Evolutionary conservation across 2,329 filamentous ascomycete genomes (phyloP), one percentile per base, ranked within the genome.

Genomic region (Fusarium falciforme): DNA sequence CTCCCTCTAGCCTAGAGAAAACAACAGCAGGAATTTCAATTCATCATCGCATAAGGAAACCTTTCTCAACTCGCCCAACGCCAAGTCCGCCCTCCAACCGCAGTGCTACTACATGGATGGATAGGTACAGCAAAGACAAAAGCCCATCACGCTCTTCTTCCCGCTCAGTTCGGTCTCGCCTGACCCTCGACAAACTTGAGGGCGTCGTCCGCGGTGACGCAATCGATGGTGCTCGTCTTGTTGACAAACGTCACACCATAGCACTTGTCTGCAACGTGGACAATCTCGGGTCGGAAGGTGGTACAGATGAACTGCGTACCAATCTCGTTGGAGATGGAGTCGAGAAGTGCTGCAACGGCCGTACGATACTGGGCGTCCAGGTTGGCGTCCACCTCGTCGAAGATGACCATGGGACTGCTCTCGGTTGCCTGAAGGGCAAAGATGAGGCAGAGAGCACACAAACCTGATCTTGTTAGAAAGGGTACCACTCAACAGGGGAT

Each of bases 361-460:
- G 96, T 98, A 70, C 96, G 93, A 86, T 99, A 99, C 84, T 99
- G 96, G 1, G 96, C 95, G 82, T 99, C 96, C 27, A 99, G 89
- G 81, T 99, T 99, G 82, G 96, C 96, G 80, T 99, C 96, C 73
- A 99, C 98, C 84, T 99, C 96, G 82, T 99, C 96, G 78, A 99
- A 99, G 79, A 99, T 95, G 82, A 99, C 98, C 88, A 99, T 98
- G 1, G 96, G 96, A 52, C 96, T 97, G 11, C 96, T 96, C 82
- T 99, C 96, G 68, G 96, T 98, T 77, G 95, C 94, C 84, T 99
- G 96, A 76, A 99, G 97, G n/a, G 96, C 96, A 81, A 99, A 99
- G 76, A 99, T 97, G 61, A 99, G 90, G 52, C 96, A 97, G n/a
- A 99, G 90, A 11, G 96, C 96, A 83, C 96, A 98, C 71, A 98